Evolutionary conservation across 306 rosid genomes (phyloP), one percentile per base, ranked within the genome.

Genomic region (Quercus alba): DNA sequence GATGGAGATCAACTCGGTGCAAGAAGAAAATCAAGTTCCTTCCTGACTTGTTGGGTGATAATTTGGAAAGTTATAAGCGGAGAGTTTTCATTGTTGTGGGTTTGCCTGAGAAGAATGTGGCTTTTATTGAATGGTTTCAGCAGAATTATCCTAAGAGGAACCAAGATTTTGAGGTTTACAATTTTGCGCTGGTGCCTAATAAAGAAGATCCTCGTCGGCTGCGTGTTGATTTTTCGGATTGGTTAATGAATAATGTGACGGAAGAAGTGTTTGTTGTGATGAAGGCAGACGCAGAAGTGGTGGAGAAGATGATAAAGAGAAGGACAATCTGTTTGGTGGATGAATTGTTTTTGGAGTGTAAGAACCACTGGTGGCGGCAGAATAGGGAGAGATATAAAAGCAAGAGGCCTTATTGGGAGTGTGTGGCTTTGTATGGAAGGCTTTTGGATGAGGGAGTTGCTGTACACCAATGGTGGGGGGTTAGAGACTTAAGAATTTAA

Each of bases 341-440:
- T 81, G 97, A 88, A 61, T 76, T 92, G 72, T 92, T 92, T 55
- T n/a, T 92, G 76, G 91, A 90, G 85, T 92, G 92, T 63, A 87
- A 86, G 54, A 90, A 86, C 19, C 82, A 86, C 19, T 87, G 94
- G 93, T 92, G 92, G 97, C 76, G 92, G 97, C 76, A 84, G 38
- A 77, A 19, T 41, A 85, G 79, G 72, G 76, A 75, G 84, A 73
- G 25, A 25, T 62, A 38, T 31, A 80, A 81, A 68, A 83, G 81
- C 62, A 81, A 77, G 33, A 92, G 90, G 76, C 89, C 91, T 33
- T 90, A 87, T 77, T 89, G 94, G 94, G 92, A 89, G 72, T 90
- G 93, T 69, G 74, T 90, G 70, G 85, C 88, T 73, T 82, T 92
- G 86, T 89, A 89, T 85, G 97, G 90, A 78, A 89, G 80, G 81